These are phyloP conservation scores for Acanthamoeba rhysodes DNA, from an alignment of 208 protist genomes.

Conservation along the genomic window DNA sequence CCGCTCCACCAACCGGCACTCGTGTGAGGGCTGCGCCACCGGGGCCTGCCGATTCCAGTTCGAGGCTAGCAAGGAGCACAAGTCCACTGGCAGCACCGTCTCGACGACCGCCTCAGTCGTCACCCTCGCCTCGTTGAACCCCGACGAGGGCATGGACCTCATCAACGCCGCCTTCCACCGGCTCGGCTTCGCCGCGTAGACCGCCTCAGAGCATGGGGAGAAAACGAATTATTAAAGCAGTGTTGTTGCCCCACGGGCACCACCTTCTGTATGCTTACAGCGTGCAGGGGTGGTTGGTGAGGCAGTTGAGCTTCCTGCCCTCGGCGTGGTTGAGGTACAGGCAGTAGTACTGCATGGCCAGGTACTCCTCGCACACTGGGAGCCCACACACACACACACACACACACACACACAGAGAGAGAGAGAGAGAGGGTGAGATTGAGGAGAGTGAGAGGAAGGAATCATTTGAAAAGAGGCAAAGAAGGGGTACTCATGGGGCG, in stretches of 20 bases:
- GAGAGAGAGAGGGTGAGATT: too few relatives aligned
- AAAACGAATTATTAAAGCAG: too few relatives aligned
- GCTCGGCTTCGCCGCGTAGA: background rate
- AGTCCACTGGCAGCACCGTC: background rate
- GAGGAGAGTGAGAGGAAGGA: background rate
- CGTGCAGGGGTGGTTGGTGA: slow-evolving; percentile 14
- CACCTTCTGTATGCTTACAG: background rate
- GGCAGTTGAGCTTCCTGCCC: background rate
- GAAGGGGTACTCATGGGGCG: background rate
- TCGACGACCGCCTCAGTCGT: slow-evolving; percentile 12
- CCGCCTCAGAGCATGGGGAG: too few relatives aligned
- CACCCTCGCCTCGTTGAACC: slow-evolving; percentile 1
- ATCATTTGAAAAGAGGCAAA: too few relatives aligned
- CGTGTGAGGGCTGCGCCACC: slow-evolving; percentile 16
- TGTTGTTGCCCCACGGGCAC: too few relatives aligned
- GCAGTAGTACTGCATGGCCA: slow-evolving; percentile 56
- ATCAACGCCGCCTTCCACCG: background rate
- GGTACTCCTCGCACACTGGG: slow-evolving; percentile 24
- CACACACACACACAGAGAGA: too few relatives aligned
- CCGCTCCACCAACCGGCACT: background rate
- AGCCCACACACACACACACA: too few relatives aligned
- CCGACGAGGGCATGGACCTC: background rate
- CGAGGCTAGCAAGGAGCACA: background rate
- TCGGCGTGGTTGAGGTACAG: background rate
- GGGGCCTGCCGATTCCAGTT: slow-evolving; percentile 31